phyloP scores from a whole-genome alignment of 2,329 filamentous ascomycete species.

The Acephala macrosclerotiorum region DNA sequence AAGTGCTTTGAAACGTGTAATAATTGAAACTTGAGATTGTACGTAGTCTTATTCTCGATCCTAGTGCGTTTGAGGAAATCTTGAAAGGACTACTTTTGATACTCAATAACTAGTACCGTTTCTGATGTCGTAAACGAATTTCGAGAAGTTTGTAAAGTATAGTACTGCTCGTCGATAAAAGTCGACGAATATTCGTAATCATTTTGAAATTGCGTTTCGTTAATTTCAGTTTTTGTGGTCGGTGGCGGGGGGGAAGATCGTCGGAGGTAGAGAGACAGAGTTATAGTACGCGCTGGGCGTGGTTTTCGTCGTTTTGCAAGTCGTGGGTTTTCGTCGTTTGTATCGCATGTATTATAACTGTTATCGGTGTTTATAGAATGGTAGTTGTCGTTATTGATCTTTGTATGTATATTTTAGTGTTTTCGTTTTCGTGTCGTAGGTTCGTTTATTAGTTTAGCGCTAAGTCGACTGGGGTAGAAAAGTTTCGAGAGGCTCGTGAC shows the following conservation, averaged over 20 bases:
- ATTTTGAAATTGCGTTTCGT: neutral
- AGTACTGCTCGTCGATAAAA: slow-evolving; percentile 18
- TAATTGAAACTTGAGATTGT: slow-evolving; percentile 23
- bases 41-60: slow-evolving; percentile 19
- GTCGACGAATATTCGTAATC: slow-evolving; percentile 12
- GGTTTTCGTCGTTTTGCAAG: neutral
- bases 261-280: too few species aligned
- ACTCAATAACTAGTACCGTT: slow-evolving; percentile 28
- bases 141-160: slow-evolving; percentile 23
- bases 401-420: neutral
- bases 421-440: neutral
- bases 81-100: slow-evolving; percentile 33
- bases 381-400: neutral
- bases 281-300: neutral
- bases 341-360: neutral
- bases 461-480: too few species aligned
- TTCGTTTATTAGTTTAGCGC: too few species aligned
- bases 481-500: too few species aligned
- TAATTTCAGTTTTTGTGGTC: too few species aligned
- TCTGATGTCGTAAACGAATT: slow-evolving; percentile 10
- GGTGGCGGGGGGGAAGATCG: too few species aligned
- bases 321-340: neutral
- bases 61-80: slow-evolving; percentile 28
- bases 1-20: slow-evolving; percentile 4
- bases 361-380: neutral